A percentile compares a stretch with the other conserved stretches of the same genome.
phyloP scores from a whole-genome alignment of 1,139 yeast genomes.

The Casaregolazyma lundiana region DNA sequence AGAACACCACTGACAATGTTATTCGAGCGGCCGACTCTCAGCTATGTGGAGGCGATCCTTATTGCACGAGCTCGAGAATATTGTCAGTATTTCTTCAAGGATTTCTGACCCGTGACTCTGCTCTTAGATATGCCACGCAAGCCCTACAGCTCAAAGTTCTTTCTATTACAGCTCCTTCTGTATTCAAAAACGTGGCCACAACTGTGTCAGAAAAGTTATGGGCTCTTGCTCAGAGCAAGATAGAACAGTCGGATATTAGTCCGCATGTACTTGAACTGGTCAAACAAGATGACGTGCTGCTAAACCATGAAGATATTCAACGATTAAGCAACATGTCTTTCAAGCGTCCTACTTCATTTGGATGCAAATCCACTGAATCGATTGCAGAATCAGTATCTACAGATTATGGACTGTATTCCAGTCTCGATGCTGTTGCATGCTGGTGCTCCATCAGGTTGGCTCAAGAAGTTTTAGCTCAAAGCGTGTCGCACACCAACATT shows the following conservation, averaged over 20 bases:
- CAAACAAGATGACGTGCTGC: slow-evolving; percentile 13
- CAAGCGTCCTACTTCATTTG: slow-evolving; percentile 17
- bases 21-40: slow-evolving; percentile 36
- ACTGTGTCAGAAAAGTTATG: slow-evolving; percentile 20
- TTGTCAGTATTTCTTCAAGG: slow-evolving; percentile 29
- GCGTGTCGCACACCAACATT: slow-evolving; percentile 16
- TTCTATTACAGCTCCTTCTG: slow-evolving; percentile 14
- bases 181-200: slow-evolving; percentile 13
- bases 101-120: slow-evolving; percentile 26
- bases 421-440: slow-evolving; percentile 32
- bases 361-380: slow-evolving; percentile 24
- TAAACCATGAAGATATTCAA: slow-evolving; percentile 12
- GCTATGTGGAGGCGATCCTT: slow-evolving; percentile 36
- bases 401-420: slow-evolving; percentile 28
- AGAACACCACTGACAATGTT: slow-evolving; percentile 4
- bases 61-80: slow-evolving; percentile 25
- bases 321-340: slow-evolving; percentile 26
- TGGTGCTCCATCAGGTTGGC: slow-evolving; percentile 28
- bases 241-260: slow-evolving; percentile 14
- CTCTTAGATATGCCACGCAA: slow-evolving; percentile 29
- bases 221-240: slow-evolving; percentile 22
- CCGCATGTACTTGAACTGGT: slow-evolving; percentile 17
- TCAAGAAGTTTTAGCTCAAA: slow-evolving; percentile 25
- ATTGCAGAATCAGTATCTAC: slow-evolving; percentile 24
- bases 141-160: slow-evolving; percentile 31